Conservation (phyloP, 768 basidiomycete species). For the Termitomyces sp. region DNA sequence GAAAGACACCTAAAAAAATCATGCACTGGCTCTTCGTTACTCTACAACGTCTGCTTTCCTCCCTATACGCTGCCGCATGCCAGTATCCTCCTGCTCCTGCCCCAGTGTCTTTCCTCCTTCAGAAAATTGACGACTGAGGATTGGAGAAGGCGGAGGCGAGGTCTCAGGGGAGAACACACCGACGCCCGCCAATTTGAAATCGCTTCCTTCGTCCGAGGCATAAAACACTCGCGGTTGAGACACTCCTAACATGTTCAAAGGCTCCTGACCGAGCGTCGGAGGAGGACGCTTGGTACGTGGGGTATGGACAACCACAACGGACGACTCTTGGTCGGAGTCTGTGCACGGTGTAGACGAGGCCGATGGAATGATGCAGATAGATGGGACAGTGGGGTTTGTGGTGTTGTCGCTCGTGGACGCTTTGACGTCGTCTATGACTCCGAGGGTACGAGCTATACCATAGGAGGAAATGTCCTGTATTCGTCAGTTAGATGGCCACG, state of each 20-base stretch:
- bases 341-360: constrained; percentile 20
- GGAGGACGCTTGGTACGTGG: constrained; percentile 9
- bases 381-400: constrained; percentile 32
- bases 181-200: constrained; percentile 61
- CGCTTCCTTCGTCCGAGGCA: constrained; percentile 41
- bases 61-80: constrained; percentile 14
- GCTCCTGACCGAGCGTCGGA: background rate
- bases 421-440: constrained; percentile 70
- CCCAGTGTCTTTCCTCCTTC: constrained; percentile 16
- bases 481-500: constrained; percentile 10
- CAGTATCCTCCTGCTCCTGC: constrained; percentile 19
- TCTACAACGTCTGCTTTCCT: background rate
- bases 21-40: background rate
- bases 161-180: constrained; percentile 71
- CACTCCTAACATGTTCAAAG: constrained; percentile 11
- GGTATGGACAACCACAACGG: background rate
- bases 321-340: constrained; percentile 23
- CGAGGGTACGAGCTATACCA: constrained; percentile 78
- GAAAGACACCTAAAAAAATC: background rate
- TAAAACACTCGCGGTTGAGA: constrained; percentile 46
- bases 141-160: constrained; percentile 66
- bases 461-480: constrained; percentile 76
- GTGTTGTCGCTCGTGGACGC: constrained; percentile 66
- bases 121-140: constrained; percentile 36
- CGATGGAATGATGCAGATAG: constrained; percentile 28